A percentile compares a stretch with the other conserved stretches of the same genome.
Conservation (phyloP, 2,329 filamentous ascomycete genomes). For the Diatrype stigma region DNA sequence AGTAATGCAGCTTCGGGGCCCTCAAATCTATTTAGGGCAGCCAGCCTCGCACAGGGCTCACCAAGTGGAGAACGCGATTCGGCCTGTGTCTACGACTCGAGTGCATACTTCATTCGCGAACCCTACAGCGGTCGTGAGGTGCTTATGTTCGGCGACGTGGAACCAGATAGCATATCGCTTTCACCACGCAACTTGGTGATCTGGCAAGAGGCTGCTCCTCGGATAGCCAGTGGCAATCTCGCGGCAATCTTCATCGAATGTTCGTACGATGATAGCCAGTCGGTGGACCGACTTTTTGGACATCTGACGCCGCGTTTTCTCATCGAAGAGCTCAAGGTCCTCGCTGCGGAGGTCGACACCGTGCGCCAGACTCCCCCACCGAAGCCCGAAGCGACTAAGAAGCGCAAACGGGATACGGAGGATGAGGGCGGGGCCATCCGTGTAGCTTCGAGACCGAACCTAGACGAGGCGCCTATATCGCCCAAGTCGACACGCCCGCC, state of each 20-base stretch:
- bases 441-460: constrained; percentile 11
- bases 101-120: constrained; percentile 89
- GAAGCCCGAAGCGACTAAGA: constrained; percentile 49
- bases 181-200: constrained; percentile 76
- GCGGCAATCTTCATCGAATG: constrained; percentile 92
- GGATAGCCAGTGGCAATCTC: constrained; percentile 68
- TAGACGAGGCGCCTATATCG: constrained; percentile 46
- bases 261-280: constrained; percentile 79
- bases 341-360: constrained; percentile 68
- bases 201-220: constrained; percentile 85
- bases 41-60: constrained; percentile 20
- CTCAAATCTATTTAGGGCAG: constrained; percentile 19
- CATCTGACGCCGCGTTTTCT: constrained; percentile 83
- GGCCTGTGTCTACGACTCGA: constrained; percentile 76
- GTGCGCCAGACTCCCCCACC: constrained; percentile 35
- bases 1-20: constrained; percentile 22
- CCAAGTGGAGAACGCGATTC: constrained; percentile 36
- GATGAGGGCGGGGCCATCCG: constrained; percentile 10
- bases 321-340: constrained; percentile 67
- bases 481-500: constrained; percentile 41
- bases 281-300: constrained; percentile 76
- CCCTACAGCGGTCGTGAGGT: constrained; percentile 68
- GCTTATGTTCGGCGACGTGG: constrained; percentile 92
- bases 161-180: constrained; percentile 81
- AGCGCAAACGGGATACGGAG: constrained; percentile 58